A percentile compares a stretch with the other conserved stretches of the same genome.
Conservation (phyloP, 208 protist species). For the Borovskyia barvae region DNA sequence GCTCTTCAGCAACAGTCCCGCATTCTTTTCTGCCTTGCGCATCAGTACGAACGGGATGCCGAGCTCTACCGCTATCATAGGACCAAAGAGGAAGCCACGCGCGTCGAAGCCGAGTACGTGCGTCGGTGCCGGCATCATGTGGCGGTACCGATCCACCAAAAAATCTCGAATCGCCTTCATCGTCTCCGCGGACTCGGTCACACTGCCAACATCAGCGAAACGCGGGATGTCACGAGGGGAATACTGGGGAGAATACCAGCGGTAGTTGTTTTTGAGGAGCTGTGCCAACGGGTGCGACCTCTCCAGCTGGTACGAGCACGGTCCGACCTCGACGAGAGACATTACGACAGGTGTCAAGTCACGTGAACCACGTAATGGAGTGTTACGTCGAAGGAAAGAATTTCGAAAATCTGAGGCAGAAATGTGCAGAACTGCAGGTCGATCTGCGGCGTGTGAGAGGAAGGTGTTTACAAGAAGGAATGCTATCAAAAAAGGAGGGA, state of each 20-base stretch:
- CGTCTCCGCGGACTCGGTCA: slow-evolving; percentile 75
- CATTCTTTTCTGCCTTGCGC: slow-evolving; percentile 85
- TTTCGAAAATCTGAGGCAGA: no score
- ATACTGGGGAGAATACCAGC: slow-evolving; percentile 88
- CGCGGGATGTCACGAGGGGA: slow-evolving; percentile 85
- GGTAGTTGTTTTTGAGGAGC: slow-evolving; percentile 56
- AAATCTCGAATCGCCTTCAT: slow-evolving; percentile 86
- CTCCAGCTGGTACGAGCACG: slow-evolving; percentile 53
- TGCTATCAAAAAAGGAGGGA: no score
- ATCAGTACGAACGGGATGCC: slow-evolving; percentile 90
- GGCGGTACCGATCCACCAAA: slow-evolving; percentile 75
- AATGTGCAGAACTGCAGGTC: no score
- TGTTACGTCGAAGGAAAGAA: no score
- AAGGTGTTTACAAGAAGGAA: no score
- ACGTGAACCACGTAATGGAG: no score
- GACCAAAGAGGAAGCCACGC: slow-evolving; percentile 88
- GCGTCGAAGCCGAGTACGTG: slow-evolving; percentile 90
- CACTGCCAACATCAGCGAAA: slow-evolving; percentile 86
- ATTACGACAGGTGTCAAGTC: slow-evolving; percentile 15
- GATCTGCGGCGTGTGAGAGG: no score
- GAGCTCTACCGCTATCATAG: slow-evolving; percentile 86
- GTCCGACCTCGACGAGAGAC: slow-evolving; percentile 45
- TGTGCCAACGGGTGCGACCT: slow-evolving; percentile 38
- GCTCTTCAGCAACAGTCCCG: slow-evolving; percentile 85
- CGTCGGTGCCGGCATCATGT: slow-evolving; percentile 56